Conservation (phyloP, 2,329 filamentous ascomycete genomes). For the Trichoderma simmonsii region DNA sequence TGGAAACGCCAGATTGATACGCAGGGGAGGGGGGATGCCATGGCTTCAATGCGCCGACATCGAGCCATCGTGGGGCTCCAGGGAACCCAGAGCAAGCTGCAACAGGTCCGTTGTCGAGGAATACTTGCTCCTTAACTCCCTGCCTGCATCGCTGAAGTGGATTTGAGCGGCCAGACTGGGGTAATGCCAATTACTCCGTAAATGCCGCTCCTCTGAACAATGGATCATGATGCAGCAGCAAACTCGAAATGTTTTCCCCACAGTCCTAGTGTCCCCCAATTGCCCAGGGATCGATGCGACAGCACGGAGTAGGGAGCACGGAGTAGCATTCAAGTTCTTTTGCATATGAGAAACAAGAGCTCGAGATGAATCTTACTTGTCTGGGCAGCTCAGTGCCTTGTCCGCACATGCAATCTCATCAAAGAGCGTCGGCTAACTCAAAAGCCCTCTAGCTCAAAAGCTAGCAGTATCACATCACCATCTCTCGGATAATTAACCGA, state of each 20-base stretch:
- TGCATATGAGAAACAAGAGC: not conserved
- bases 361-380: not conserved
- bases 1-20: not conserved
- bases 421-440: not conserved
- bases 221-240: not conserved
- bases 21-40: not conserved
- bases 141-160: not conserved
- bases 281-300: not conserved
- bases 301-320: not conserved
- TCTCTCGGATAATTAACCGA: constrained; percentile 17
- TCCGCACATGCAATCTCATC: not conserved
- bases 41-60: constrained; percentile 8
- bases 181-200: not conserved
- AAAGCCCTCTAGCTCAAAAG: constrained; percentile 6
- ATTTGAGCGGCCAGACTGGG: not conserved
- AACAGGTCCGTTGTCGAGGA: not conserved
- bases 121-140: not conserved
- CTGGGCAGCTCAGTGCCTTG: not conserved
- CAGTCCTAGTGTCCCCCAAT: not conserved
- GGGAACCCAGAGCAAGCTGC: not conserved
- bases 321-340: not conserved
- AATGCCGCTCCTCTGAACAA: not conserved
- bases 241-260: not conserved
- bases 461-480: not conserved
- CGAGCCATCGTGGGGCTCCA: constrained; percentile 9